Percentiles rank a stretch among this genome's conserved stretches.
phyloP scores from a whole-genome alignment of 176 grass and related monocot genomes.

The Raddia guianensis region DNA sequence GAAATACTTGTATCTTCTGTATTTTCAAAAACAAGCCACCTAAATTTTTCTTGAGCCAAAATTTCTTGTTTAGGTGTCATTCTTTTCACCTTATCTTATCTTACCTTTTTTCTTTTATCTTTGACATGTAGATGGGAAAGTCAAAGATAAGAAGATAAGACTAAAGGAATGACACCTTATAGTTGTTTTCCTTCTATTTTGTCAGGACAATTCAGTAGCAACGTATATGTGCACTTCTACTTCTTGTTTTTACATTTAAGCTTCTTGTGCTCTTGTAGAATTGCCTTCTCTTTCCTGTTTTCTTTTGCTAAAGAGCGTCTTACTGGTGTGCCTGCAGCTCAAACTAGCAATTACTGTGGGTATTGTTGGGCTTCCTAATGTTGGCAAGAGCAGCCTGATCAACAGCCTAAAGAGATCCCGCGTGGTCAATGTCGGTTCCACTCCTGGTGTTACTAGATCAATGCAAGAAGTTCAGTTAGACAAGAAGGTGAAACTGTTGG shows the following conservation, averaged over 20 bases:
- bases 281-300: background rate
- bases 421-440: slow-evolving; percentile 89
- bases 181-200: background rate
- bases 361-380: slow-evolving; percentile 97
- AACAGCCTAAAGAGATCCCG: slow-evolving; percentile 96
- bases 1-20: too few relatives aligned
- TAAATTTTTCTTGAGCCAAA: background rate
- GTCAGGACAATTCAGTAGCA: background rate
- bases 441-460: slow-evolving; percentile 89
- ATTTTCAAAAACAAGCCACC: background rate
- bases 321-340: slow-evolving; percentile 54
- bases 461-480: slow-evolving; percentile 97
- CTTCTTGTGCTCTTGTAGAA: background rate
- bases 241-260: background rate
- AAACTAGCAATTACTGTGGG: slow-evolving; percentile 94
- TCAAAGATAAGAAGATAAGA: too few relatives aligned
- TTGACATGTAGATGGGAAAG: too few relatives aligned
- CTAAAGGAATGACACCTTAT: background rate
- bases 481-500: slow-evolving; percentile 93
- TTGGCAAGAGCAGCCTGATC: slow-evolving; percentile 96
- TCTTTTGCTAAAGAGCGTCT: slow-evolving; percentile 2
- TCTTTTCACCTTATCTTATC: too few relatives aligned
- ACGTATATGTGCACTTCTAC: background rate
- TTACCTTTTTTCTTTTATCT: too few relatives aligned
- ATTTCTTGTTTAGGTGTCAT: background rate